A percentile compares a stretch with the other conserved stretches of the same genome.
Evolutionary conservation across 805 yeast species (phyloP).

Genomic region (Metschnikowia borealis): DNA sequence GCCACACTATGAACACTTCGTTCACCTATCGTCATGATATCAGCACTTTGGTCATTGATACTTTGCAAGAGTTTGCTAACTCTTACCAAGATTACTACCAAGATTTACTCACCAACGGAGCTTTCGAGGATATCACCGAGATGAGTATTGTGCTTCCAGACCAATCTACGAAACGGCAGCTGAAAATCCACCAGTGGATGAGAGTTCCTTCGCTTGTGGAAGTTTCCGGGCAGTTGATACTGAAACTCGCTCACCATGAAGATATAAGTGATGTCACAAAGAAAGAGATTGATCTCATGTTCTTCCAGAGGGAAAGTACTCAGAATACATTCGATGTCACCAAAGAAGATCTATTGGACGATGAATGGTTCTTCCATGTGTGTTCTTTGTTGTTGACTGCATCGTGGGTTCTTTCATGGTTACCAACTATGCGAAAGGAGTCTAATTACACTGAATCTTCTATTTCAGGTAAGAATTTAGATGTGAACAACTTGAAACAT

Average conservation of each 20-base stretch:
- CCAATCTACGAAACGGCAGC: conserved; percentile 19
- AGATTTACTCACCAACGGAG: conserved; percentile 33
- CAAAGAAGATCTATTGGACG: conserved; percentile 53
- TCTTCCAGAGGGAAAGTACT: conserved; percentile 16
- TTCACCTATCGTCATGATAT: conserved; percentile 54
- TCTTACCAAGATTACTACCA: conserved; percentile 32
- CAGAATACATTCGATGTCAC: conserved; percentile 29
- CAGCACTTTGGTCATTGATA: conserved; percentile 40
- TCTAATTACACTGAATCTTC: conserved; percentile 25
- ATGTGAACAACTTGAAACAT: conserved; percentile 32
- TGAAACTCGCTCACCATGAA: neutral
- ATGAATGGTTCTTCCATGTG: conserved; percentile 47
- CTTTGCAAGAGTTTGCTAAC: conserved; percentile 33
- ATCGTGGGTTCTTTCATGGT: conserved; percentile 56
- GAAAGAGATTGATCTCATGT: conserved; percentile 28
- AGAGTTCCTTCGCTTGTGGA: conserved; percentile 27
- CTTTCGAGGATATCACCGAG: conserved; percentile 20
- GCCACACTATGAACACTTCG: conserved; percentile 58
- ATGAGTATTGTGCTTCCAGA: conserved; percentile 10
- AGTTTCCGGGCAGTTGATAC: conserved; percentile 15
- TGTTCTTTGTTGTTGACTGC: conserved; percentile 52
- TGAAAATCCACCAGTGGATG: conserved; percentile 33
- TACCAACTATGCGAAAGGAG: conserved; percentile 48
- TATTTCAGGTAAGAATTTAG: conserved; percentile 11
- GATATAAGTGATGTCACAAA: conserved; percentile 12